phyloP scores from a whole-genome alignment of 129 eudicot genomes.

The Silybum marianum region DNA sequence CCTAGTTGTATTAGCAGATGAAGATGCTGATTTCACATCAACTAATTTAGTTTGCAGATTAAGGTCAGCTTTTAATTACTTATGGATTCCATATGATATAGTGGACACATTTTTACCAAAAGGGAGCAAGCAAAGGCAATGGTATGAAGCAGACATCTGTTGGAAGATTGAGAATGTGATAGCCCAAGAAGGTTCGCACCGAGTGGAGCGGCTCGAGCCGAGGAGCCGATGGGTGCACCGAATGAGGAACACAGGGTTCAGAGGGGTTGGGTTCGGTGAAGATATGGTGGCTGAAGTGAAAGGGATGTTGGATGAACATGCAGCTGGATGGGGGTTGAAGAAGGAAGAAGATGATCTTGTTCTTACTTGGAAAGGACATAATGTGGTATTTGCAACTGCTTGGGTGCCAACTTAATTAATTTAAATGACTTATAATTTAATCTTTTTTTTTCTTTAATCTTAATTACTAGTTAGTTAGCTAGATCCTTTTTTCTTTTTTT shows the following conservation, averaged over 20 bases:
- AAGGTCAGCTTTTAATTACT: slow-evolving; percentile 77
- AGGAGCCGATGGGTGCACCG: slow-evolving; percentile 72
- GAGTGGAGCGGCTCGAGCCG: slow-evolving; percentile 85
- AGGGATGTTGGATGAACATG: slow-evolving; percentile 87
- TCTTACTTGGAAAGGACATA: slow-evolving; percentile 98
- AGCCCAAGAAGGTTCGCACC: slow-evolving; percentile 66
- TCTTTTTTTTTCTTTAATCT: slow-evolving; percentile 11
- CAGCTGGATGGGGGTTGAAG: slow-evolving; percentile 97
- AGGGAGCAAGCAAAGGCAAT: slow-evolving; percentile 78
- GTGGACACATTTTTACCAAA: slow-evolving; percentile 80
- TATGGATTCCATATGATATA: slow-evolving; percentile 92
- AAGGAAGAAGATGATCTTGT: slow-evolving; percentile 92
- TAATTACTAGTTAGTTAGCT: slow-evolving; percentile 10
- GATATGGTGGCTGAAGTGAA: slow-evolving; percentile 75
- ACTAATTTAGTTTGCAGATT: slow-evolving; percentile 55
- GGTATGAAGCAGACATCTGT: slow-evolving; percentile 87
- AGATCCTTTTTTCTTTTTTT: neutral
- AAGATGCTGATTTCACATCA: slow-evolving; percentile 89
- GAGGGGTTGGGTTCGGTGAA: slow-evolving; percentile 60
- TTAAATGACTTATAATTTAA: slow-evolving; percentile 11
- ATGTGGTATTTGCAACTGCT: slow-evolving; percentile 90
- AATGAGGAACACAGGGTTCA: slow-evolving; percentile 65
- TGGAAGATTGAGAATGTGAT: slow-evolving; percentile 95
- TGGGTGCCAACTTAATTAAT: slow-evolving; percentile 61
- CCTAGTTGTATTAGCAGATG: slow-evolving; percentile 70